Conservation (phyloP, 2,329 filamentous ascomycete species). For the Whalleya microplaca region DNA sequence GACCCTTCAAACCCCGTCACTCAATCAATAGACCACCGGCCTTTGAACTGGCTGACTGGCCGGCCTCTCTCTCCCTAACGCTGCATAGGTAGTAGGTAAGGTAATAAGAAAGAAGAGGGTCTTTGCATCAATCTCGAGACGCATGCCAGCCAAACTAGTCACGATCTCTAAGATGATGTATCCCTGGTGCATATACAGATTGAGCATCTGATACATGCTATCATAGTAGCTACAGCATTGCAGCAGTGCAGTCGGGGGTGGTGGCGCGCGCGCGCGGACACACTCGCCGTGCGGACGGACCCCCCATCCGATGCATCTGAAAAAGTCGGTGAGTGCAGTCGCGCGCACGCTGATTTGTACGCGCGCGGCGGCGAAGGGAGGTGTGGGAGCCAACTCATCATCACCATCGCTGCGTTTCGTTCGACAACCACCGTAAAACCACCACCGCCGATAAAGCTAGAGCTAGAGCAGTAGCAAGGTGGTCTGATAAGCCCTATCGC, state of each 20-base stretch:
- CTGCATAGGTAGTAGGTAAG: too few relatives aligned
- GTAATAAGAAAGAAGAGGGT: not conserved
- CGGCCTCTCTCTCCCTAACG: too few relatives aligned
- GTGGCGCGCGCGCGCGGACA: slow-evolving; percentile 18
- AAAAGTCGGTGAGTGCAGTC: slow-evolving; percentile 26
- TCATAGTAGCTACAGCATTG: too few relatives aligned
- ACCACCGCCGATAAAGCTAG: slow-evolving; percentile 15
- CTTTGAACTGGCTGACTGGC: too few relatives aligned
- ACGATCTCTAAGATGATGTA: not conserved
- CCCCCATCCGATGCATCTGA: slow-evolving; percentile 4
- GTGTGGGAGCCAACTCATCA: slow-evolving; percentile 30
- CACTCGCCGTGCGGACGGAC: not conserved
- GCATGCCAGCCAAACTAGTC: not conserved
- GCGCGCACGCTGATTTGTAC: slow-evolving; percentile 24
- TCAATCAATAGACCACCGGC: too few relatives aligned
- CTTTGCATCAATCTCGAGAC: too few relatives aligned
- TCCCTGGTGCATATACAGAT: not conserved
- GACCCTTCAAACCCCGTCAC: too few relatives aligned
- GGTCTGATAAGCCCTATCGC: slow-evolving; percentile 26
- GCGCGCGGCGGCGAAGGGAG: slow-evolving; percentile 24
- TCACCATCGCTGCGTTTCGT: slow-evolving; percentile 4
- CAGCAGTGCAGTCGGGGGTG: too few relatives aligned
- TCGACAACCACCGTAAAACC: not conserved
- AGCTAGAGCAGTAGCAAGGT: not conserved
- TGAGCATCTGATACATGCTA: not conserved